phyloP scores from a whole-genome alignment of 495 filamentous ascomycete species.

The Wilcoxina mikolae region DNA sequence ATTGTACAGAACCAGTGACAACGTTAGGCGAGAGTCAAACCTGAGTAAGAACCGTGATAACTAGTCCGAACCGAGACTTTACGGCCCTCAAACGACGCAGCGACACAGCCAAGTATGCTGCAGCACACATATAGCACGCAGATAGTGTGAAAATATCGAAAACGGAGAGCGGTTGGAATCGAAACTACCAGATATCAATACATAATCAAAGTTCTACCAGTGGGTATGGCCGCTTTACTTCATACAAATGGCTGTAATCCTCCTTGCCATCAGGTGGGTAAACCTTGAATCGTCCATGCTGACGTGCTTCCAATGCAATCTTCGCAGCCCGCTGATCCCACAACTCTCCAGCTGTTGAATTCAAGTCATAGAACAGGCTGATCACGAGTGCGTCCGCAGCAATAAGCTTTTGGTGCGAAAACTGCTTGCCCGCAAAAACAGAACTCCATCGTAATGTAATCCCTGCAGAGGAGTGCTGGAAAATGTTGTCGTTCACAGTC shows the following conservation, averaged over 20 bases:
- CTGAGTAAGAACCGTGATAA: slow-evolving; percentile 47
- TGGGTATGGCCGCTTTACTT: slow-evolving; percentile 30
- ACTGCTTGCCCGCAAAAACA: slow-evolving; percentile 60
- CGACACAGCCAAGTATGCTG: slow-evolving; percentile 43
- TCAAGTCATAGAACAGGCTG: slow-evolving; percentile 48
- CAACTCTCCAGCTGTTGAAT: slow-evolving; percentile 40
- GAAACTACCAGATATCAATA: slow-evolving; percentile 37
- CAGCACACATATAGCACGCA: slow-evolving; percentile 43
- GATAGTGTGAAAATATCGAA: slow-evolving; percentile 44
- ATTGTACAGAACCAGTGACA: neutral
- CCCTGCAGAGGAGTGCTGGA: slow-evolving; percentile 44
- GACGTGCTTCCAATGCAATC: slow-evolving; percentile 33
- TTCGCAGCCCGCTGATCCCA: slow-evolving; percentile 42
- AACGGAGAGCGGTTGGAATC: slow-evolving; percentile 50
- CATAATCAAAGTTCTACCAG: neutral
- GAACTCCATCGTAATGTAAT: slow-evolving; percentile 55
- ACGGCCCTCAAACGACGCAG: slow-evolving; percentile 48
- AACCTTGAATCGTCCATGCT: slow-evolving; percentile 40
- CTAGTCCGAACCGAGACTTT: slow-evolving; percentile 52
- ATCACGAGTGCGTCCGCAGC: slow-evolving; percentile 61
- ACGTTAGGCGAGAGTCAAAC: slow-evolving; percentile 18
- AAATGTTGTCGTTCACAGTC: slow-evolving; percentile 47
- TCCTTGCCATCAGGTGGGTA: slow-evolving; percentile 43
- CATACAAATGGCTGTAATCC: slow-evolving; percentile 43
- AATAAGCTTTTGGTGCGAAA: slow-evolving; percentile 43